Percentiles rank a stretch among this genome's conserved stretches.
These are phyloP conservation scores for Exophiala bonariae DNA, from an alignment of 2,329 filamentous ascomycete genomes.

Conservation along the genomic window DNA sequence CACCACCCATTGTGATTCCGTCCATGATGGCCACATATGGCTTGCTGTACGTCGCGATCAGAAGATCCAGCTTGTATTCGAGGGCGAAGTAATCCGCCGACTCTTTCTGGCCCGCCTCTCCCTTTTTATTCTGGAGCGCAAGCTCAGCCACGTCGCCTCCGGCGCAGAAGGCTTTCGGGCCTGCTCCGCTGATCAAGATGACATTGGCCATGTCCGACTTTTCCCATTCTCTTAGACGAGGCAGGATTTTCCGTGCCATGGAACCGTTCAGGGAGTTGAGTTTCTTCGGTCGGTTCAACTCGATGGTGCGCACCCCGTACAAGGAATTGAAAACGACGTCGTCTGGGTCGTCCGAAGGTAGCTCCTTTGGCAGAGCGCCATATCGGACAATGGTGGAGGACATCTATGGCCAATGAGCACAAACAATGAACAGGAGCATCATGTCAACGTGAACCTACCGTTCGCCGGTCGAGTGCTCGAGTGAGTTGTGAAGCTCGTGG, in stretches of 20 bases:
- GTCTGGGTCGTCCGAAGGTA: slow-evolving; percentile 71
- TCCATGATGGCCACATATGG: slow-evolving; percentile 96
- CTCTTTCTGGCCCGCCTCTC: slow-evolving; percentile 67
- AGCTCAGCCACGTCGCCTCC: slow-evolving; percentile 86
- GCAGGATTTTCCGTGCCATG: slow-evolving; percentile 93
- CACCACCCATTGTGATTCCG: slow-evolving; percentile 97
- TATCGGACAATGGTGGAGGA: slow-evolving; percentile 31
- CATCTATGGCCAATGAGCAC: slow-evolving; percentile 39
- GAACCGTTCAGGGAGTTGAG: slow-evolving; percentile 89
- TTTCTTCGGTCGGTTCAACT: slow-evolving; percentile 91
- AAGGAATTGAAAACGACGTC: slow-evolving; percentile 90
- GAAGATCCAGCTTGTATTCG: slow-evolving; percentile 94
- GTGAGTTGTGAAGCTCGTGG: slow-evolving; percentile 11
- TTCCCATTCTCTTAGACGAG: slow-evolving; percentile 86
- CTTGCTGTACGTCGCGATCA: slow-evolving; percentile 90
- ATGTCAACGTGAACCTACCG: slow-evolving; percentile 6
- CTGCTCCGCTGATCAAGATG: slow-evolving; percentile 86
- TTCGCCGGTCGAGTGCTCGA: slow-evolving; percentile 11
- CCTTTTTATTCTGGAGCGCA: slow-evolving; percentile 69
- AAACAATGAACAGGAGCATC: not conserved
- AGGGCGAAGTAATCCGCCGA: slow-evolving; percentile 86
- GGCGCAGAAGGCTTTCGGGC: slow-evolving; percentile 82
- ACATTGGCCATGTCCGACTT: slow-evolving; percentile 94
- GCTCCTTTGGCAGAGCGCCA: slow-evolving; percentile 48
- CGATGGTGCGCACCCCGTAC: slow-evolving; percentile 86